Evolutionary conservation across 371 early-diverging fungal genomes (phyloP), one percentile per base, ranked within the genome.

Genomic region (Lichtheimia ramosa): DNA sequence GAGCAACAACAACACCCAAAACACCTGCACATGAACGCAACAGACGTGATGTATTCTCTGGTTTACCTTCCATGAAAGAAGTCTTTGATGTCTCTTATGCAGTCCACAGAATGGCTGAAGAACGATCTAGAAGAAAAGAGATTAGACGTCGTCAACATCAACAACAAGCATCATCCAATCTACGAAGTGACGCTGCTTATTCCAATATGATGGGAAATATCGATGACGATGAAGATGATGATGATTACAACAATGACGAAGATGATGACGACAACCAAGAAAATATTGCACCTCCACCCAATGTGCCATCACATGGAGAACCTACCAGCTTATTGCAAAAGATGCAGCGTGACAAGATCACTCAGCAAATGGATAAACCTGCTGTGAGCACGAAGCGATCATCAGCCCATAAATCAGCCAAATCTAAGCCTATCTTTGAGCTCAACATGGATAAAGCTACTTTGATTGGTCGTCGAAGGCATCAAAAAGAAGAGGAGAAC

Each of bases 371-470:
- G 42, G 43, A 62, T 18, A 34, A 60, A 41, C 51, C 41, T 7
- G 5, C 51, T 8, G 50, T 10, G 43, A 42, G 39, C 23, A 21
- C n/a, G 34, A 58, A 43, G 20, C 61, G 41, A 54, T 43, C 23
- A 39, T 58, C 39, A 51, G 24, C 20, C 5, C 18, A 25, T 49
- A 50, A 34, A 43, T 3, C 25, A 25, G 5, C 34, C 40, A 61
- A 60, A 49, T 18, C 57, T 1, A 60, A 63, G 25, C 58, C 63
- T 15, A 28, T 54, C 16, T 56, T 87, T 73, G 84, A 84, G 51
- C 60, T 87, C 16, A 83, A 81, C 53, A 75, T 86, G 69, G 69
- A 80, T 54, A 79, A 81, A 16, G 82, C 87, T 2, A 84, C 84
- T 0, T 58, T 87, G 39, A 59, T 87, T 23, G 82, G 79, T 43